Base-by-base conservation (phyloP, 1,284 basidiomycete species). In the Leccinum subrobustum region DNA sequence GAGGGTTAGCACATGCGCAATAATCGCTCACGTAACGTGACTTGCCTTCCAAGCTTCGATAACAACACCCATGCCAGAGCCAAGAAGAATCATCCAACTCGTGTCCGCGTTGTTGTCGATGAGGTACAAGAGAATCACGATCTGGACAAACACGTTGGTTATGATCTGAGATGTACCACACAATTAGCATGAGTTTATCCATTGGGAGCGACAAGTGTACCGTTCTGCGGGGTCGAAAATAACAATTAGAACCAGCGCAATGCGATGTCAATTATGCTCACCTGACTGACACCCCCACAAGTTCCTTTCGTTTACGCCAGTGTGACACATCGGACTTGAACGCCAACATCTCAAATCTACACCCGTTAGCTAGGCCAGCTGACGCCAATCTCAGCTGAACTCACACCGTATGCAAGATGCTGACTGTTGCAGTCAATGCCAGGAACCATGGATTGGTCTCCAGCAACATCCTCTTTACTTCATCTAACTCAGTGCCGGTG, bases 41-140 rank as follows among this genome's bases (percentile, higher is more conserved):
- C 78, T 59, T 59, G 88, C 92, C 87, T 98, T 98, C 96, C 96
- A 98, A 1, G 93, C 94, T 76, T 99, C 96, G 63, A 98, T 91
- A 31, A 94, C 63, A 31, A 96, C 85, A 33, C 96, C 95, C 75
- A 89, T 87, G 14, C 91, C 93, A 65, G 94, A 95, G 4, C 89
- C 88, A 73, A 94, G 84, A 23, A 98, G 82, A 71, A 97, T 96
- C 93, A 97, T 97, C 88, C 92, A 96, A 68, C 88, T 93, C 25
- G 96, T 98, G 73, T 98, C 92, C 63, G 95, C 89, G 68, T 92
- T 94, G 73, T 95, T 95, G 78, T 98, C 96, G 68, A 97, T 86
- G 65, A 98, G 88, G 77, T 98, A 98, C 25, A 98, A 82, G 48
- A 97, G 80, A 68, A 97, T 90, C 68, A 98, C 82, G 47, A 91